Conservation (phyloP, 495 filamentous ascomycete species). For the Xeromyces bisporus region DNA sequence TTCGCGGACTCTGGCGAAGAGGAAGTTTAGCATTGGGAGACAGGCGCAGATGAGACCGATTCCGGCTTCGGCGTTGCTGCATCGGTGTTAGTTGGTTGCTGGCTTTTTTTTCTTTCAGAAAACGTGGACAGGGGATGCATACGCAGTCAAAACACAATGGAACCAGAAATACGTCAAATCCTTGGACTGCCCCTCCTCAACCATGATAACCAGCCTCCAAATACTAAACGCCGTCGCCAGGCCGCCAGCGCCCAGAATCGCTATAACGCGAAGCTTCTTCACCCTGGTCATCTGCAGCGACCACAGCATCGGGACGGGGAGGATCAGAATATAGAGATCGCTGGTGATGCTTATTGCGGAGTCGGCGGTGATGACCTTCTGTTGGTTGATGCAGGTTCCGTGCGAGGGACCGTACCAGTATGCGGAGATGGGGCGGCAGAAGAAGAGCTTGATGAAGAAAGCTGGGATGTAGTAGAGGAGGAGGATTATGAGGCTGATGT, state of each 20-base stretch:
- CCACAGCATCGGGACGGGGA: conserved; percentile 31
- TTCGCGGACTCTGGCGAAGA: conserved; percentile 15
- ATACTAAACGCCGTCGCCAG: conserved; percentile 30
- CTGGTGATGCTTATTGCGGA: conserved; percentile 30
- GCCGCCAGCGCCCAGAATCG: conserved; percentile 28
- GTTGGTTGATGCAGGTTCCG: conserved; percentile 24
- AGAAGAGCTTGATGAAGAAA: conserved; percentile 19
- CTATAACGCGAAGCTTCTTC: conserved; percentile 29
- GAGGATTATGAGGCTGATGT: conserved; percentile 27
- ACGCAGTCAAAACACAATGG: conserved; percentile 30
- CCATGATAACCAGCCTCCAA: conserved; percentile 26
- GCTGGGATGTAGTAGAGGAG: conserved; percentile 19
- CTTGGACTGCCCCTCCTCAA: conserved; percentile 12
- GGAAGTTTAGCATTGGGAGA: conserved; percentile 25
- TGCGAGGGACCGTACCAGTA: conserved; percentile 13
- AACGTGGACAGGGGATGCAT: conserved; percentile 5
- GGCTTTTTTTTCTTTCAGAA: no score
- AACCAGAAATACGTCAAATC: conserved; percentile 27
- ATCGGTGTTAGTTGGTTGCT: no score
- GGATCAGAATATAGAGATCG: conserved; percentile 28
- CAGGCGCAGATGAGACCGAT: conserved; percentile 33
- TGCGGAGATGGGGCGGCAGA: conserved; percentile 18
- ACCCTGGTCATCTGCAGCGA: conserved; percentile 29
- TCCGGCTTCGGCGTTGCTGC: conserved; percentile 29
- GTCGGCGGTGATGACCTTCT: conserved; percentile 27